Conservation (phyloP, 2,329 filamentous ascomycete genomes). For the Xylaria sp. region DNA sequence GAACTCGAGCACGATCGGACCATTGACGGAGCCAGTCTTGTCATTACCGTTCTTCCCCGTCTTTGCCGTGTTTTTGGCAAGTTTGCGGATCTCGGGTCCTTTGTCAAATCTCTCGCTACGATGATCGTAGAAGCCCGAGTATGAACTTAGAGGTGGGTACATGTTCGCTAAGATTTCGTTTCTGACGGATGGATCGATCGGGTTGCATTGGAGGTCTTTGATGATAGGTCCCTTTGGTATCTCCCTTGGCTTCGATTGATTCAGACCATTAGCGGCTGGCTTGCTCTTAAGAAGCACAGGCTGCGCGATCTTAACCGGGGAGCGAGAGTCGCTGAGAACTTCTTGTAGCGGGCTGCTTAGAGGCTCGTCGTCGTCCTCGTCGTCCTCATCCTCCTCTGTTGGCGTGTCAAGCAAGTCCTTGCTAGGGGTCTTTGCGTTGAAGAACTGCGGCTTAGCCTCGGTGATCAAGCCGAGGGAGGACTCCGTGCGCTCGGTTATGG, state of each 20-base stretch:
- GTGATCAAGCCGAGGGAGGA: slow-evolving; percentile 74
- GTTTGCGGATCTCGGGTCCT: slow-evolving; percentile 78
- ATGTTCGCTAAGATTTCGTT: slow-evolving; percentile 74
- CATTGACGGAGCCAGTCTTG: slow-evolving; percentile 59
- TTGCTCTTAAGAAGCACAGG: slow-evolving; percentile 51
- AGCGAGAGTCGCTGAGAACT: slow-evolving; percentile 56
- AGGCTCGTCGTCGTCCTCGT: slow-evolving; percentile 43
- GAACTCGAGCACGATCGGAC: slow-evolving; percentile 70
- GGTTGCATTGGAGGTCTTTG: slow-evolving; percentile 83
- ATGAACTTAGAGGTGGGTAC: slow-evolving; percentile 72
- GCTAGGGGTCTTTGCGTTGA: slow-evolving; percentile 77
- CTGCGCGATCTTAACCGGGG: slow-evolving; percentile 52
- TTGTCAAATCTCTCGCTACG: slow-evolving; percentile 64
- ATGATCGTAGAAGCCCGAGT: slow-evolving; percentile 80
- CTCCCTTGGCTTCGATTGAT: slow-evolving; percentile 40
- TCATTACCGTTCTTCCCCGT: slow-evolving; percentile 61
- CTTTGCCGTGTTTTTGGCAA: slow-evolving; percentile 68
- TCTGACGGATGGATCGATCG: slow-evolving; percentile 76
- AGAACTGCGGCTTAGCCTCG: slow-evolving; percentile 59
- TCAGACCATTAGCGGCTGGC: slow-evolving; percentile 38
- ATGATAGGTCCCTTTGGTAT: slow-evolving; percentile 72
- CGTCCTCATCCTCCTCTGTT: slow-evolving; percentile 38
- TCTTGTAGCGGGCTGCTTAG: slow-evolving; percentile 74
- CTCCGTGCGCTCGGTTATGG: slow-evolving; percentile 94
- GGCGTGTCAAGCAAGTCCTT: slow-evolving; percentile 45